Evolutionary conservation across 176 grass and related monocot species (phyloP).

Genomic region (Saccharum spontaneum): DNA sequence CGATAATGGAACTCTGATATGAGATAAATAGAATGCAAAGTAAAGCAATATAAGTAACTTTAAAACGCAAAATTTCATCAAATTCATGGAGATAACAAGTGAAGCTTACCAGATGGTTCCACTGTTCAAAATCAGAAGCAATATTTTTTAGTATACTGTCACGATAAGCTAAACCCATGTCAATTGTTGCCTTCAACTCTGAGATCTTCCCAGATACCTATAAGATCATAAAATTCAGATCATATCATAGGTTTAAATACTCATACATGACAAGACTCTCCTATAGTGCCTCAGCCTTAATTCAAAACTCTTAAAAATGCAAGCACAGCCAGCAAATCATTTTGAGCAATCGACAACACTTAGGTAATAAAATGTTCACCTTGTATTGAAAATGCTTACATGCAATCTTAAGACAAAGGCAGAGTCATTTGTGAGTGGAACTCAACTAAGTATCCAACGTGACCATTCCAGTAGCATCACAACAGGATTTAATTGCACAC

Average conservation of each 20-base stretch:
- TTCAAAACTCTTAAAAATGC: not conserved
- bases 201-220: slow-evolving; percentile 76
- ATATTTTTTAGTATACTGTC: slow-evolving; percentile 87
- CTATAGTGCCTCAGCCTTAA: not conserved
- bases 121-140: slow-evolving; percentile 81
- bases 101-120: slow-evolving; percentile 78
- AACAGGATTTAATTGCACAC: not conserved
- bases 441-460: not conserved
- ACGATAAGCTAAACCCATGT: slow-evolving; percentile 73
- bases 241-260: slow-evolving; percentile 5
- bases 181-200: slow-evolving; percentile 89
- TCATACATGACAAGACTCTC: not conserved
- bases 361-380: not conserved
- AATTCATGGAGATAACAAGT: slow-evolving; percentile 10
- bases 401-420: not conserved
- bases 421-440: not conserved
- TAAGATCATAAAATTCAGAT: slow-evolving; percentile 37
- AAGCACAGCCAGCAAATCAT: not conserved
- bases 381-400: not conserved
- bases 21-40: not conserved
- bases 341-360: slow-evolving; percentile 15
- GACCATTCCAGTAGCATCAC: not conserved
- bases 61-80: slow-evolving; percentile 16
- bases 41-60: slow-evolving; percentile 8
- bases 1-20: not conserved